Percentiles rank a stretch among this genome's conserved stretches.
Conservation (phyloP, 345 rosid species). For the Physaria fendleri region DNA sequence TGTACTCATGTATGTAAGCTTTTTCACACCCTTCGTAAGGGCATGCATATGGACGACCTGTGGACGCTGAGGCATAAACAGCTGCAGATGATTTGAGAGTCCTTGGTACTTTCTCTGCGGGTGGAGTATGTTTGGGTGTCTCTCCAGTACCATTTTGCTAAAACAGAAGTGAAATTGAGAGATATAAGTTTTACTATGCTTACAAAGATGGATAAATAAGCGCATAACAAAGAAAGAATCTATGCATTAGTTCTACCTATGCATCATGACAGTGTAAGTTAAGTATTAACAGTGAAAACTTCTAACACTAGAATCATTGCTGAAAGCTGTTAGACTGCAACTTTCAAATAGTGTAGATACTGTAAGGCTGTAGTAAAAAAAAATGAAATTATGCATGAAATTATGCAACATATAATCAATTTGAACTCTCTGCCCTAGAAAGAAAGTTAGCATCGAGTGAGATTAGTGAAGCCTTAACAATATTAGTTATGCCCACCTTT, state of each 20-base stretch:
- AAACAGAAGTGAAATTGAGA: neutral
- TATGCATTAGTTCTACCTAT: neutral
- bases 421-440: neutral
- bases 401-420: neutral
- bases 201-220: neutral
- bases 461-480: neutral
- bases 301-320: slow-evolving; percentile 3
- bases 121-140: slow-evolving; percentile 61
- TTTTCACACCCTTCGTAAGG: slow-evolving; percentile 90
- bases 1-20: slow-evolving; percentile 95
- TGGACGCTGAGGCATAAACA: slow-evolving; percentile 55
- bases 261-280: neutral
- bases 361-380: neutral
- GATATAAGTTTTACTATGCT: neutral
- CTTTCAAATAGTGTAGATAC: neutral
- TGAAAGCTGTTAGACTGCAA: neutral
- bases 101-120: slow-evolving; percentile 62
- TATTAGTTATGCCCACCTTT: neutral
- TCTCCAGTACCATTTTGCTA: slow-evolving; percentile 51
- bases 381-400: neutral
- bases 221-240: neutral
- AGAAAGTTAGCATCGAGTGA: neutral
- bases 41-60: slow-evolving; percentile 84
- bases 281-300: neutral
- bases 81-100: slow-evolving; percentile 50